Base-by-base conservation (phyloP, 805 yeast species). In the Hanseniaspora guilliermondii region DNA sequence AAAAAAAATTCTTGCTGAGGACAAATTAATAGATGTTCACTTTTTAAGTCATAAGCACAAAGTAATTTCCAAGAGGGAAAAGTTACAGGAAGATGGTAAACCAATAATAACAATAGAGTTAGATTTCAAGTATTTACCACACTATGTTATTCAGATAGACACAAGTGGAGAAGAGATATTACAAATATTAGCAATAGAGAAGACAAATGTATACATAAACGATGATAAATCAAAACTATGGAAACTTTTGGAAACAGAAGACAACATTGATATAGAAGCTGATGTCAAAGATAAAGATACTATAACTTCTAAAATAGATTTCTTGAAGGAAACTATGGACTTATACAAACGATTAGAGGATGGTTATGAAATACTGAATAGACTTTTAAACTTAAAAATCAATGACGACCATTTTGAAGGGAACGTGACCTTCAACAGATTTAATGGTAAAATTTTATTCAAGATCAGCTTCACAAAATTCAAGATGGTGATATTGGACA, bases 371-470 rank as follows among this genome's bases (percentile, higher is more conserved):
- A 19, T 30, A 14, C 12, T 41, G 11, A 41, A 41, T 8, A 41
- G 46, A 24, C 21, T 41, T 4, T 6, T 41, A 16, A 7, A 17
- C 9, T n/a, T 25, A 5, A 41, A 17, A 25, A 24, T 41, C 6
- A 62, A 57, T 45, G 62, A 61, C 22, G 63, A 63, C 30, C n/a
- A 59, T 4, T 57, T 62, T 11, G 60, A 60, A 21, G 47, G 62
- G 1, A 55, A 58, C 1, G 48, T 60, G 6, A 41, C 55, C 1
- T 38, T 59, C 19, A 65, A 60, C 8, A 60, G 38, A 19, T 19
- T 30, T 6, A 32, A 32, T 22, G 38, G 38, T 19, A 33, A 45
- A 25, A 32, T 33, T 12, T 16, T 30, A 2, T 11, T 45, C 24
- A 45, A 32, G 9, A 32, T 45, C 1, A 33, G 27, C 17, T 45